Evolutionary conservation across 73 alveolate genomes (phyloP), one percentile per base, ranked within the genome.

Genomic region (Paramecium biaurelia): DNA sequence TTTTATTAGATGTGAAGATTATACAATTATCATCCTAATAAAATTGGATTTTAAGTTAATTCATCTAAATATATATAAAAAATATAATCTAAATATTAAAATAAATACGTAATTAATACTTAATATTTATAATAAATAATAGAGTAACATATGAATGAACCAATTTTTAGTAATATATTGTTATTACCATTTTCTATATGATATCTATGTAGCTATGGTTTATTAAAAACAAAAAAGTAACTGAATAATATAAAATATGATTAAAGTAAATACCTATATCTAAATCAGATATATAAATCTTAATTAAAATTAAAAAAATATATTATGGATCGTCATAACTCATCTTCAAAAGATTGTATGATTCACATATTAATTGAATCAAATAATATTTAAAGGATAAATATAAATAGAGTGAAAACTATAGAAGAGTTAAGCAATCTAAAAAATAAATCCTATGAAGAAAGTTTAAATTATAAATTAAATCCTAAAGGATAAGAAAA

Each of bases 261-360:
- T 30, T 30, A 63, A 63, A 63, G 10, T 26, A 26, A 72, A 28
- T 72, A 10, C 56, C 35, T 32, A 79, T 79, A 79, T 79, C 90
- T 79, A 76, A 42, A 24, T 79, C 90, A 79, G 90, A 79, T 79
- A 32, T 41, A 79, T 21, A 79, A 79, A 79, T 79, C 90, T 79
- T 79, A 79, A 79, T 79, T 79, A 79, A 79, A 79, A 43, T 79
- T 79, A 43, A 43, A 43, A 43, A 43, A 79, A 8, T 10, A 43
- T 30, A 20, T 23, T 18, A 79, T 79, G 90, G 90, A 79, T 24
- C 90, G 90, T 43, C 49, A 14, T 18, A 72, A 72, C 86, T 41
- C 86, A 28, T 38, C 70, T 20, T 24, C 70, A 38, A 79, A 24
- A 47, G 90, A 79, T 79, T 79, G 90, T 18, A 79, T 79, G 20